Evolutionary conservation across 441 rosid genomes (phyloP), one percentile per base, ranked within the genome.

Genomic region (Arabidopsis lyrata): DNA sequence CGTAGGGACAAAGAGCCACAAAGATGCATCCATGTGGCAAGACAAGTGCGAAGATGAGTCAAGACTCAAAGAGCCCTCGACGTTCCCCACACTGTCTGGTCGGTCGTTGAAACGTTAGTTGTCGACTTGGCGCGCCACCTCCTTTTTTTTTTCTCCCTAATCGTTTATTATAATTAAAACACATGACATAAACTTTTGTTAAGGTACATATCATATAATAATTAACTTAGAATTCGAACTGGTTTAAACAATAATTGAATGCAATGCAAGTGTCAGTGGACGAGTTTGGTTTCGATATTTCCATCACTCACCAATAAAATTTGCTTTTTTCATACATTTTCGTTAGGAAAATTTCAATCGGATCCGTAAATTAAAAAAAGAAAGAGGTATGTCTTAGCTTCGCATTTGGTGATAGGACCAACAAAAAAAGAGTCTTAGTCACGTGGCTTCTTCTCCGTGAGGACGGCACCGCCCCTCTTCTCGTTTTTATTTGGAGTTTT

Each of bases 381-480:
- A 47, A 13, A 44, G 9, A 29, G 14, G 4, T 4, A 18, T 8
- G 47, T 22, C 56, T 47, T 32, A 11, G 48, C 63, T 60, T 60
- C 1, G 49, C 57, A 22, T 68, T 62, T 76, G 79, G 48, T 63
- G 66, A 69, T 70, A 75, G 75, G 75, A 55, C 79, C 71, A 69
- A 70, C 16, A 56, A 12, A 47, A 47, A 47, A 18, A 29, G n/a
- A 54, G 59, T 56, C 10, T 14, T 20, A 20, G 67, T 57, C 71
- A 76, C 75, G 80, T 70, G 80, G 45, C 72, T 63, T 70, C 67
- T 11, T 70, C 80, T 63, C 76, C 48, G 39, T n/a, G 18, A 64
- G 76, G 80, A 56, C 80, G 76, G 80, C 80, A 76, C 80, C 80
- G 78, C 61, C 75, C 79, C 66, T 62, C 55, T 59, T 69, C 71